Conservation (phyloP, 352 stramenopile species). For the Phytopythium ostracodes region DNA sequence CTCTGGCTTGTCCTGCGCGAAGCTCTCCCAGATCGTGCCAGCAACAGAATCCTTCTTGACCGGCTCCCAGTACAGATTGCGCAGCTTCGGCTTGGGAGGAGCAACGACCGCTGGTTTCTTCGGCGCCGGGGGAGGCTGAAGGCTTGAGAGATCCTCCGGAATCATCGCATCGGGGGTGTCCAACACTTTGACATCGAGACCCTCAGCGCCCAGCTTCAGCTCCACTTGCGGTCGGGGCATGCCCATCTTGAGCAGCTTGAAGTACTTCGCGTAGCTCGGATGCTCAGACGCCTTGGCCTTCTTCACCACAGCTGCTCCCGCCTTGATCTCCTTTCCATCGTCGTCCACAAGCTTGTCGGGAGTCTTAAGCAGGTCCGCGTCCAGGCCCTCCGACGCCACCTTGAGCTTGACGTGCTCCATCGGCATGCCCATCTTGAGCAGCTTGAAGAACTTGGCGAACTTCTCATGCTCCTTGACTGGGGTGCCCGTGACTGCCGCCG, state of each 20-base stretch:
- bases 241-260: constrained; percentile 90
- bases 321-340: constrained; percentile 37
- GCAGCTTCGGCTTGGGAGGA: constrained; percentile 74
- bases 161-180: constrained; percentile 64
- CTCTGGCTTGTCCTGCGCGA: constrained; percentile 33
- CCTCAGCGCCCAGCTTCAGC: constrained; percentile 68
- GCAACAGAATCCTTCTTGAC: constrained; percentile 50
- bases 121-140: constrained; percentile 12
- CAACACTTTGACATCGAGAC: constrained; percentile 37
- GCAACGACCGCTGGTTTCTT: constrained; percentile 33
- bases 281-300: constrained; percentile 90
- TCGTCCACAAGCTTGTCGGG: constrained; percentile 56
- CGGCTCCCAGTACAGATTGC: constrained; percentile 82
- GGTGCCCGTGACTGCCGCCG: constrained; percentile 20
- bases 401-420: constrained; percentile 84
- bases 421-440: constrained; percentile 86
- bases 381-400: constrained; percentile 49
- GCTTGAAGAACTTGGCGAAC: constrained; percentile 94
- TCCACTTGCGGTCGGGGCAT: constrained; percentile 79
- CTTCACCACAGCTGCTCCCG: constrained; percentile 42
- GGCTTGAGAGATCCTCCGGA: constrained; percentile 28
- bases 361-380: constrained; percentile 66
- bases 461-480: constrained; percentile 86
- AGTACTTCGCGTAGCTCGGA: constrained; percentile 91
- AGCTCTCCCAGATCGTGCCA: constrained; percentile 77